phyloP scores from a whole-genome alignment of 331 rosid genomes.

The Spiraea crenata region DNA sequence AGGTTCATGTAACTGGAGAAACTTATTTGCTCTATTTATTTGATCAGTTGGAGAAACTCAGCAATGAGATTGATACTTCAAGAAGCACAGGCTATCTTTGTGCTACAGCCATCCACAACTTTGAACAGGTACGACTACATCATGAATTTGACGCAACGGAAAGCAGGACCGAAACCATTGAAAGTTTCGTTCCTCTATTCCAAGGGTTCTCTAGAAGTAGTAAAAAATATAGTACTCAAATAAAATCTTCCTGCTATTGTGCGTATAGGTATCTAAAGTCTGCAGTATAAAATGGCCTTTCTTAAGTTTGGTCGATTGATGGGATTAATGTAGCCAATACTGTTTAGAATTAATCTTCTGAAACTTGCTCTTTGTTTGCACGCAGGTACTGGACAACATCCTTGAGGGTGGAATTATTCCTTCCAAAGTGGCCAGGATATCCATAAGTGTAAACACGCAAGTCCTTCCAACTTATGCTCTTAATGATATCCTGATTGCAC shows the following conservation, averaged over 20 bases:
- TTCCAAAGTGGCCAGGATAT: constrained; percentile 63
- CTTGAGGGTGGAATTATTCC: constrained; percentile 52
- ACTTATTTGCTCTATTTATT: constrained; percentile 20
- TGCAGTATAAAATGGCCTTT: too few relatives aligned
- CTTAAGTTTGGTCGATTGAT: too few relatives aligned
- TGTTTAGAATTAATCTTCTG: neutral
- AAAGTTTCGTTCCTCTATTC: neutral
- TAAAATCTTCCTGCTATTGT: constrained; percentile 9
- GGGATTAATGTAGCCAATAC: too few relatives aligned
- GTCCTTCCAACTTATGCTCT: constrained; percentile 64
- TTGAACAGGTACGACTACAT: constrained; percentile 61
- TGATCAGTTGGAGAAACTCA: constrained; percentile 58
- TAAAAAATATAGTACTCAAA: neutral
- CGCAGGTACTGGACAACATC: constrained; percentile 64
- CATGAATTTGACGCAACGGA: neutral
- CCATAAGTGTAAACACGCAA: constrained; percentile 45
- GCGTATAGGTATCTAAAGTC: neutral
- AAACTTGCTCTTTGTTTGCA: constrained; percentile 10
- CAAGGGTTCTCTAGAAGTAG: neutral
- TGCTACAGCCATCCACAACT: constrained; percentile 66
- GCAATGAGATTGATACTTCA: constrained; percentile 64
- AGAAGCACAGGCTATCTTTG: constrained; percentile 94
- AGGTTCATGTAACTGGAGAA: constrained; percentile 8
- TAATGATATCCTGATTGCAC: constrained; percentile 76
- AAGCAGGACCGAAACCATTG: neutral